A percentile compares a stretch with the other conserved stretches of the same genome.
These are phyloP conservation scores for Heliamphora exappendiculata DNA, from an alignment of 148 eudicot species.

Conservation along the genomic window DNA sequence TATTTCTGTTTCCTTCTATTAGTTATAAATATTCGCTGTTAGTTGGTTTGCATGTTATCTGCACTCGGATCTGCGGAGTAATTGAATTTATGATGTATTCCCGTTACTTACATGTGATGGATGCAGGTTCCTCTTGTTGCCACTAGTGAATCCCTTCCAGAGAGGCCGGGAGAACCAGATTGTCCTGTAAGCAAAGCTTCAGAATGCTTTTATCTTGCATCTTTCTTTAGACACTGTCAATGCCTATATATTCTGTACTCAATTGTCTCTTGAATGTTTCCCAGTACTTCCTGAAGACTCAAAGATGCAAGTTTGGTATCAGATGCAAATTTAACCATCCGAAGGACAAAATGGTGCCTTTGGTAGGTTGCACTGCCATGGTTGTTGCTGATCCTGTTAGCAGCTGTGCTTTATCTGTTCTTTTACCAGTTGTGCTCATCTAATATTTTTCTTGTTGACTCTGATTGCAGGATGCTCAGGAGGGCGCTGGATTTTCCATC, in stretches of 20 bases:
- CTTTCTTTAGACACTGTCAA: background rate
- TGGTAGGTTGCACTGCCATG: conserved; percentile 25
- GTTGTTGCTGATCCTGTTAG: background rate
- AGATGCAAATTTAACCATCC: conserved; percentile 96
- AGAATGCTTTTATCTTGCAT: background rate
- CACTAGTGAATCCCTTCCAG: conserved; percentile 59
- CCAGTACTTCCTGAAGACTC: conserved; percentile 89
- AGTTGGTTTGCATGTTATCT: background rate
- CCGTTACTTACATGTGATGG: conserved; percentile 1
- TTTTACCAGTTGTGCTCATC: background rate
- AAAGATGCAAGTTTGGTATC: conserved; percentile 80
- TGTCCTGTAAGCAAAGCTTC: conserved; percentile 66
- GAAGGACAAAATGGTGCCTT: conserved; percentile 35
- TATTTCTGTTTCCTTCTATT: background rate
- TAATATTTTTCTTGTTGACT: conserved; percentile 2
- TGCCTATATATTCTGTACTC: conserved; percentile 3
- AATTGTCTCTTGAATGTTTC: conserved; percentile 14
- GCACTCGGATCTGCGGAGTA: background rate
- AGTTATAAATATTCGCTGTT: background rate
- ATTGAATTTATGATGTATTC: background rate
- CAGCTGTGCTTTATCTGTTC: conserved; percentile 1
- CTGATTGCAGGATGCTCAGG: conserved; percentile 44
- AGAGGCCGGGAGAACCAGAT: conserved; percentile 90
- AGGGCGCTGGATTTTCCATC: conserved; percentile 26
- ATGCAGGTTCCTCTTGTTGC: conserved; percentile 57